Evolutionary conservation across 495 filamentous ascomycete species (phyloP), one percentile per base, ranked within the genome.

Genomic region (Hypoxylon subgilvum): DNA sequence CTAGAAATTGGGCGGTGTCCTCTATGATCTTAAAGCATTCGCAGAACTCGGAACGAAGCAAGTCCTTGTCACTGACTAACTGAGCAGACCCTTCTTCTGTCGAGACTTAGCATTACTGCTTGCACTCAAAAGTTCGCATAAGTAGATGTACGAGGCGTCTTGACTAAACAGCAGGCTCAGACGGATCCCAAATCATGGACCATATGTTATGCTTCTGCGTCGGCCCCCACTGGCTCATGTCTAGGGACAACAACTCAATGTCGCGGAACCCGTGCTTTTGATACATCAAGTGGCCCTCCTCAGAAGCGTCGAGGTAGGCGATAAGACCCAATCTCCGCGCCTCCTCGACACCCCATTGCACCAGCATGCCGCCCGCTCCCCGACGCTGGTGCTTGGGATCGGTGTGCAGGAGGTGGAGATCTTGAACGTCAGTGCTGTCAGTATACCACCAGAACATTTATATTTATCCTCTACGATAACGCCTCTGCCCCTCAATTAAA

Each of bases 281-380:
- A 16, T 76, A 76, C 6, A 75, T 25, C 7, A 52, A 31, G 21
- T 70, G 63, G 2, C 57, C 64, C 4, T 44, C 48, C 6, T 43
- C 23, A 0, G 68, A 66, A 12, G 72, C 56, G 46, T 73, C 71
- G 5, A 76, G 57, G 36, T 67, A 74, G 1, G 66, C 56, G 1
- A 64, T 54, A 0, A 64, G 9, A 28, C 59, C 52, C 4, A 57
- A 51, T 39, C 36, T 49, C 10, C 31, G 52, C 0, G 68, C 62
- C 10, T 70, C 58, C 30, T 70, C 65, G 6, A 69, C 9, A 1
- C 51, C 58, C 48, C 60, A 62, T 38, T 40, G 52, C 19, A 63
- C 50, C 16, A 70, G 39, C 51, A 64, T 63, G n/a, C 40, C 34
- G 25, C 59, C 66, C 0, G 66, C 68, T 1, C 66, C 68, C 16